Percentiles rank a stretch among this genome's conserved stretches.
phyloP scores from a whole-genome alignment of 108 stramenopile species.

The Discostella pseudostelligera region DNA sequence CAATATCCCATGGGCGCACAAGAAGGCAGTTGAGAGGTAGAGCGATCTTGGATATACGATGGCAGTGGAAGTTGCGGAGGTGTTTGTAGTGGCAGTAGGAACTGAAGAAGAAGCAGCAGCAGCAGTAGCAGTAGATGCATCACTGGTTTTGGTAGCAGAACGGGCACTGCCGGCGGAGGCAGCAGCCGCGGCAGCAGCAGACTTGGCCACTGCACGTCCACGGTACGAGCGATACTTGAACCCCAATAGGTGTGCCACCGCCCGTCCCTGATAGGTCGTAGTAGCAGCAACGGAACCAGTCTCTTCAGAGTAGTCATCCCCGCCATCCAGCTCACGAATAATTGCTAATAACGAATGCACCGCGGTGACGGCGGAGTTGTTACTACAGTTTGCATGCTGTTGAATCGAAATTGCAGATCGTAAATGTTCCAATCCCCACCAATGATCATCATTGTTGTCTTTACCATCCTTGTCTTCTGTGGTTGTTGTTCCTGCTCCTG shows the following conservation, averaged over 20 bases:
- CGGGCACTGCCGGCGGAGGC: not conserved
- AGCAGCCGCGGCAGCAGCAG: not conserved
- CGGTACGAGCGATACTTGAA: conserved; percentile 72
- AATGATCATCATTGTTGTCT: not conserved
- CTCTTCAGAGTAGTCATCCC: not conserved
- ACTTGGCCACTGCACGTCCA: conserved; percentile 13
- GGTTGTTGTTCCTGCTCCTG: not conserved
- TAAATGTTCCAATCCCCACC: conserved; percentile 13
- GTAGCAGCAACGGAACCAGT: not conserved
- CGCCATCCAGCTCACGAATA: conserved; percentile 51
- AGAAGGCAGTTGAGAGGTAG: conserved; percentile 48
- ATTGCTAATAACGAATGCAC: conserved; percentile 45
- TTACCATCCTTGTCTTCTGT: not conserved
- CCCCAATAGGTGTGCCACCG: conserved; percentile 76
- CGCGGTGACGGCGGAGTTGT: not conserved
- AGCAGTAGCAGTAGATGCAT: not conserved
- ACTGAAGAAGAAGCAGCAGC: not conserved
- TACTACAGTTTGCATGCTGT: not conserved
- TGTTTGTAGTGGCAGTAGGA: not conserved
- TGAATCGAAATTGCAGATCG: conserved; percentile 7
- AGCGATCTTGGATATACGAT: conserved; percentile 33
- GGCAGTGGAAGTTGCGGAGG: not conserved
- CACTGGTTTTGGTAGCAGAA: not conserved
- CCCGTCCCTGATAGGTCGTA: conserved; percentile 7
- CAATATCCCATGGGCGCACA: conserved; percentile 48